phyloP scores from a whole-genome alignment of 1,284 basidiomycete genomes.

The Ustilago shanxiensis region DNA sequence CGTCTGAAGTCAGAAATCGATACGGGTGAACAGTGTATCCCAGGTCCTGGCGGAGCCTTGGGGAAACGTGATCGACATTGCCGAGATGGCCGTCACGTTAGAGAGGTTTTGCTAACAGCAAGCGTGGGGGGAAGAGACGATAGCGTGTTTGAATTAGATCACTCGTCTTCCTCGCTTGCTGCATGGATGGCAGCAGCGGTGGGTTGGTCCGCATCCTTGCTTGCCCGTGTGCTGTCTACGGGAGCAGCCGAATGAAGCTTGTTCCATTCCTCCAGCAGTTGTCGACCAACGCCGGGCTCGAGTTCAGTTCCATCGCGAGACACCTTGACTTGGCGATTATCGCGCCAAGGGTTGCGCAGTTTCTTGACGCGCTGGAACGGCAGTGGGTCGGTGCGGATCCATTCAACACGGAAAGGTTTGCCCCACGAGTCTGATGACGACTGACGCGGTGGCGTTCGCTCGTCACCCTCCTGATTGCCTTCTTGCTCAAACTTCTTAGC shows the following conservation, averaged over 20 bases:
- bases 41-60: background rate
- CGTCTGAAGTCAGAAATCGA: background rate
- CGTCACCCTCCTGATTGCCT: slow-evolving; percentile 10
- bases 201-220: slow-evolving; percentile 3
- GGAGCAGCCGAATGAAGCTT: slow-evolving; percentile 13
- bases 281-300: slow-evolving; percentile 82
- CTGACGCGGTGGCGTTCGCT: slow-evolving; percentile 33
- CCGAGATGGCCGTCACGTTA: slow-evolving; percentile 13
- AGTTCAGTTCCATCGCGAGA: slow-evolving; percentile 92
- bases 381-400: slow-evolving; percentile 82
- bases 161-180: slow-evolving; percentile 49
- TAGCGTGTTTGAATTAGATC: background rate
- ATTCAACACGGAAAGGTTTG: slow-evolving; percentile 82
- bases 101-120: background rate
- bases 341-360: slow-evolving; percentile 91
- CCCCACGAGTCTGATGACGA: slow-evolving; percentile 53
- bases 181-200: slow-evolving; percentile 4
- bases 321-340: slow-evolving; percentile 85
- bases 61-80: slow-evolving; percentile 12
- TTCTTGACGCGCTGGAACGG: slow-evolving; percentile 83
- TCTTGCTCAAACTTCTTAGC: slow-evolving; percentile 8
- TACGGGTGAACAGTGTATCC: background rate
- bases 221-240: slow-evolving; percentile 23
- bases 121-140: background rate
- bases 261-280: slow-evolving; percentile 83